Evolutionary conservation across 371 early-diverging fungal species (phyloP), one percentile per base, ranked within the genome.

Genomic region (Rhizopus arrhizus): DNA sequence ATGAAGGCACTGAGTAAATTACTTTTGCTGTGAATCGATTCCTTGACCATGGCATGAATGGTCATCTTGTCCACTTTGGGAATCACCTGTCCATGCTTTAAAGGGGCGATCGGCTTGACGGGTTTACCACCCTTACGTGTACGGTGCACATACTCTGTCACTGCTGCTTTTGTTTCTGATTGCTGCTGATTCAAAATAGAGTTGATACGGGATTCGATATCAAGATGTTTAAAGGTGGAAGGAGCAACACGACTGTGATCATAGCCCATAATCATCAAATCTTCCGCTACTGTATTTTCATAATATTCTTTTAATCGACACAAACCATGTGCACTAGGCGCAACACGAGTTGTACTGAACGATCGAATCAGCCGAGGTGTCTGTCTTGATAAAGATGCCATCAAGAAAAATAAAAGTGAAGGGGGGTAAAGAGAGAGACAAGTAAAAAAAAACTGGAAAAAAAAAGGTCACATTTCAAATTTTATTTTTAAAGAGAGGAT

Each of bases 1-100:
- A 95, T 92, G 56, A 96, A 82, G 10, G 94, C 95, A 38, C 90
- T 86, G 57, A 98, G 75, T 28, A 98, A 77, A 59, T 93, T 82
- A 73, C 84, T 88, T 83, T 97, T 97, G 86, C 90, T 95, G 32
- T 82, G 71, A 46, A 94, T 84, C 9, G 96, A 95, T 38, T 89
- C 91, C 63, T 91, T 90, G 63, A 88, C 82, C 88, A 90, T 90
- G 58, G 91, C 85, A 70, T 90, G 89, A 34, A 95, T 71, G 13
- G 80, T 79, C 46, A 94, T 87, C 54, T 81, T 86, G 34, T 86
- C 72, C 33, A 93, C 75, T 9, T 73, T 71, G 31, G 93, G 93
- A 52, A 92, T 69, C 0, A 82, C 72, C 33, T 70, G 72, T 31
- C 80, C 70, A 11, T 78, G 72, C 58, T 80, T 84, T 4, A 75